phyloP scores from a whole-genome alignment of 2,329 filamentous ascomycete species.

The Aspergillus hortae region DNA sequence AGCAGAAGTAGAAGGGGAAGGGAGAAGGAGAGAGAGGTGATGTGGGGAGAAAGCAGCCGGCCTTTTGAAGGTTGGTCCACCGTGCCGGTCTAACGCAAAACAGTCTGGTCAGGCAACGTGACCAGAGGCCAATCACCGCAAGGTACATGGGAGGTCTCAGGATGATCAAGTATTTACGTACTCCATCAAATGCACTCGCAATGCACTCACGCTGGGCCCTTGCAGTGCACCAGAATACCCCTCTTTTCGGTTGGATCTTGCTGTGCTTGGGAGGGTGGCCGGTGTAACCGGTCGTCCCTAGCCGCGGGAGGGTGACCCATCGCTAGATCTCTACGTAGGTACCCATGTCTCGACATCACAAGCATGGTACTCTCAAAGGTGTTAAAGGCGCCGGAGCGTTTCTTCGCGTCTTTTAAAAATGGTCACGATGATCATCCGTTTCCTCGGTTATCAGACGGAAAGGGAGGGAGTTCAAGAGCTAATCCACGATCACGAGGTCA shows the following conservation, averaged over 20 bases:
- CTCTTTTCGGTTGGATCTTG: not conserved
- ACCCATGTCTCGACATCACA: not conserved
- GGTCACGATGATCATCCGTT: no score
- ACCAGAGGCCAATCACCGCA: conserved; percentile 22
- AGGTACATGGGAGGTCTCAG: not conserved
- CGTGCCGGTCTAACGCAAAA: conserved; percentile 36
- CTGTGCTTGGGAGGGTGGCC: no score
- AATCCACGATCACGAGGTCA: not conserved
- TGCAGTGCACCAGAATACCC: conserved; percentile 7
- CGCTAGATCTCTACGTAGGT: not conserved
- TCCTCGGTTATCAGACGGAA: not conserved
- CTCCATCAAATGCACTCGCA: not conserved
- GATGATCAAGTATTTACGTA: no score
- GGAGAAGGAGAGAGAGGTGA: conserved; percentile 25
- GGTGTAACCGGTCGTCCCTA: no score
- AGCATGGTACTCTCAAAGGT: not conserved
- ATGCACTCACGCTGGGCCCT: conserved; percentile 1
- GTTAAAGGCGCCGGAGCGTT: not conserved
- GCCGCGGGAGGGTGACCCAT: not conserved
- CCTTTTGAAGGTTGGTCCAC: conserved; percentile 41
- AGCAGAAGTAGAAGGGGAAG: conserved; percentile 16
- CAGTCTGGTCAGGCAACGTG: conserved; percentile 35
- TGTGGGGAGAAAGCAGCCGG: conserved; percentile 29
- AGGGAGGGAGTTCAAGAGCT: not conserved
- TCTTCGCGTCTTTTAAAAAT: not conserved